Evolutionary conservation across 495 filamentous ascomycete genomes (phyloP).

Genomic region (Tuber microsphaerosporum): DNA sequence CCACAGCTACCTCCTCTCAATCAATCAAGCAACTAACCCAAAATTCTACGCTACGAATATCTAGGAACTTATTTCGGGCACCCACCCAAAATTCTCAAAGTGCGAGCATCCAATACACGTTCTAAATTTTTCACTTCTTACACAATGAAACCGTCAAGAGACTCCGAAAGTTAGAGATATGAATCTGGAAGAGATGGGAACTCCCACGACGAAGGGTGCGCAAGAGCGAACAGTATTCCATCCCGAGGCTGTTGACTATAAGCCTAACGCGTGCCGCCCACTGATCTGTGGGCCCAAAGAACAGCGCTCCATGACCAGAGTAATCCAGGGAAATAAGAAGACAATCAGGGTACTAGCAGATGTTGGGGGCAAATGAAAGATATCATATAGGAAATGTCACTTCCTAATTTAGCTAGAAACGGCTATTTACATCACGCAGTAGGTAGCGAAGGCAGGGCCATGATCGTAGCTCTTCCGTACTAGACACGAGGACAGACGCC

Average conservation of each 20-base stretch:
- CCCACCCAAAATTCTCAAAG: not conserved
- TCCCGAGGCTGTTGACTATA: not conserved
- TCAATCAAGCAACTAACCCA: not conserved
- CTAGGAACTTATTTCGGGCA: not conserved
- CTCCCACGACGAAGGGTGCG: not conserved
- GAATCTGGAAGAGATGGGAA: not conserved
- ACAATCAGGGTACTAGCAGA: not conserved
- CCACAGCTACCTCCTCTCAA: not conserved
- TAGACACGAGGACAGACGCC: not conserved
- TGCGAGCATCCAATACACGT: not conserved
- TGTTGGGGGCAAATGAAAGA: not conserved
- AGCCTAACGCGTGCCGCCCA: not conserved
- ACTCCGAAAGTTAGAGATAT: not conserved
- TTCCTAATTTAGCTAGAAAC: too few relatives aligned
- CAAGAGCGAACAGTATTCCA: not conserved
- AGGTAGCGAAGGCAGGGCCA: not conserved
- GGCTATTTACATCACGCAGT: not conserved
- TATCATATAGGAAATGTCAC: not conserved
- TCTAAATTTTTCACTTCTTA: not conserved
- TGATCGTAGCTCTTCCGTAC: not conserved
- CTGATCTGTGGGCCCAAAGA: not conserved
- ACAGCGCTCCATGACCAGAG: not conserved
- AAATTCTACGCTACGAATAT: not conserved
- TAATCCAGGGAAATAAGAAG: not conserved
- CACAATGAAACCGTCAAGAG: not conserved